Percentiles rank a stretch among this genome's conserved stretches.
phyloP scores from a whole-genome alignment of 202 grass and related monocot genomes.

The Hordeum pubiflorum region DNA sequence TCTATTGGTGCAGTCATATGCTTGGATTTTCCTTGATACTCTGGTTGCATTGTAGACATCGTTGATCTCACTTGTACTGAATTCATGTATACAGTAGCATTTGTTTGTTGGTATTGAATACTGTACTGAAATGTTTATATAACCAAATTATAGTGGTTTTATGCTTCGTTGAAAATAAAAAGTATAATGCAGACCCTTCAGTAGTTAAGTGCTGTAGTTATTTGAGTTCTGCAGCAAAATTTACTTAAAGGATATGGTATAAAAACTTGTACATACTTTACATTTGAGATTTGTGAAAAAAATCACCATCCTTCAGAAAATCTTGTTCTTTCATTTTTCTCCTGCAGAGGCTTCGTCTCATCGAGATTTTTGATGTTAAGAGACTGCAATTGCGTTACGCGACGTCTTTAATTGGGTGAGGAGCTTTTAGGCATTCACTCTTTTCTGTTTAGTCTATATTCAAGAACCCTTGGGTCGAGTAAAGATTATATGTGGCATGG shows the following conservation, averaged over 20 bases:
- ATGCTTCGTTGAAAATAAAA: not conserved
- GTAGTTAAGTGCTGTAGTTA: not conserved
- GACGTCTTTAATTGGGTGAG: conserved; percentile 88
- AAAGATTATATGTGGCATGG: not conserved
- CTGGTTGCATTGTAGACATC: not conserved
- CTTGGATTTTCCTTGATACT: not conserved
- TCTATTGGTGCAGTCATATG: not conserved
- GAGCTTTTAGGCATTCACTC: not conserved
- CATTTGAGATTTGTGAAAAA: not conserved
- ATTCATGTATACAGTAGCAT: not conserved
- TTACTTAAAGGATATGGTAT: not conserved
- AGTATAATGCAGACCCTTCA: not conserved
- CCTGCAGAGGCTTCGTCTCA: conserved; percentile 81
- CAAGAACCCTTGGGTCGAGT: not conserved
- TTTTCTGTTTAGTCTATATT: not conserved
- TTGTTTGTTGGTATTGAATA: not conserved
- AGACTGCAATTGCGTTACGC: conserved; percentile 86
- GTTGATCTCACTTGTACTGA: not conserved
- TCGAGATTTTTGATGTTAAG: conserved; percentile 95
- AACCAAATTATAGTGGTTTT: not conserved
- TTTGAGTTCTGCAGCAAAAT: not conserved
- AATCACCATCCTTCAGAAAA: not conserved
- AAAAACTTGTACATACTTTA: not conserved
- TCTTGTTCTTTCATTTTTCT: conserved; percentile 15
- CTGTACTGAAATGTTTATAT: not conserved